These are phyloP conservation scores for Themeda triandra DNA, from an alignment of 176 grass and related monocot species.

Conservation along the genomic window DNA sequence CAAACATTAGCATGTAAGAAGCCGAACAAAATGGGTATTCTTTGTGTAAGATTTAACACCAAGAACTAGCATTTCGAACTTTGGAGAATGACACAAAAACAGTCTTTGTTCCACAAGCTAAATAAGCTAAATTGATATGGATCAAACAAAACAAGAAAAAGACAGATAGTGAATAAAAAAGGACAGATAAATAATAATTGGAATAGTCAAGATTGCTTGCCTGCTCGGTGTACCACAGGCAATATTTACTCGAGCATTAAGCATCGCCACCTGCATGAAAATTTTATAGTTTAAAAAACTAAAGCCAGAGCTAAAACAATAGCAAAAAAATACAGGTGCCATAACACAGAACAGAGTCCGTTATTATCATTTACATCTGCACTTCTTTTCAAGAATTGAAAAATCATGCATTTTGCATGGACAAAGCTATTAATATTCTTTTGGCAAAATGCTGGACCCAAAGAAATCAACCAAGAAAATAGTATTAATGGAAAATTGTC, in stretches of 20 bases:
- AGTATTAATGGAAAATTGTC: background rate
- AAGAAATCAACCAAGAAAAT: background rate
- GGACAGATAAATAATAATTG: conserved; percentile 14
- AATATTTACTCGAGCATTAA: conserved; percentile 82
- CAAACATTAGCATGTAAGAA: background rate
- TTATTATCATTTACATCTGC: background rate
- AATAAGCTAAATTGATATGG: background rate
- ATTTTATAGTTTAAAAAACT: background rate
- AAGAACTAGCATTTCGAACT: background rate
- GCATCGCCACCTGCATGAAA: conserved; percentile 47
- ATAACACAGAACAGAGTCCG: background rate
- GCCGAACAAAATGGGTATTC: background rate
- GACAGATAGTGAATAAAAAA: background rate
- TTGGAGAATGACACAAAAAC: background rate
- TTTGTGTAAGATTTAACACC: background rate
- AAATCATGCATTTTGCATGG: background rate
- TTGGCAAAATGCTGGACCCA: background rate
- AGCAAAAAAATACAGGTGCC: background rate
- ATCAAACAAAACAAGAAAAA: background rate
- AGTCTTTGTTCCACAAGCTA: background rate
- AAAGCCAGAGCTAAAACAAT: conserved; percentile 11
- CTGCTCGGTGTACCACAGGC: conserved; percentile 96
- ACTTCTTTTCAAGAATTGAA: background rate
- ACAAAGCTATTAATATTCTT: background rate
- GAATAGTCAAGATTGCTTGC: conserved; percentile 35